Evolutionary conservation across 148 eudicot species (phyloP).

Genomic region (Silene uniflora): DNA sequence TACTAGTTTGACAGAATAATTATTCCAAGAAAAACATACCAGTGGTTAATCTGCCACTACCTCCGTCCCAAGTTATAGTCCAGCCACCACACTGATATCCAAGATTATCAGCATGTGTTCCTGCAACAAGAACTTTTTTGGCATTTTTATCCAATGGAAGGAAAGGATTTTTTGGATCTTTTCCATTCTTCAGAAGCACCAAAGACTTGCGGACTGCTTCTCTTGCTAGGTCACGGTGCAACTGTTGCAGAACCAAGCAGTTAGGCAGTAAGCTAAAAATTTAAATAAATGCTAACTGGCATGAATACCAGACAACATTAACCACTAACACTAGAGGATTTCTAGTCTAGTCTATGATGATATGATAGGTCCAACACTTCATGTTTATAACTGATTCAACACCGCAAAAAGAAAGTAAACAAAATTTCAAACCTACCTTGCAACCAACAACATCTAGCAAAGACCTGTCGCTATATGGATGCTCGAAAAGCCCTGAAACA

Average conservation of each 20-base stretch:
- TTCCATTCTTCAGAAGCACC: conserved; percentile 88
- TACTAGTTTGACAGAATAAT: background rate
- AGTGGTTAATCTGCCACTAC: conserved; percentile 79
- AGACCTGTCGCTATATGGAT: conserved; percentile 72
- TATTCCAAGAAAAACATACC: conserved; percentile 43
- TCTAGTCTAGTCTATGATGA: background rate
- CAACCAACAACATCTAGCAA: conserved; percentile 75
- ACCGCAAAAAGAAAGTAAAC: background rate
- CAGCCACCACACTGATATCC: conserved; percentile 99
- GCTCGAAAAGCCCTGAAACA: conserved; percentile 79
- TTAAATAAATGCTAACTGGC: background rate
- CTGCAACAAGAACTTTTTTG: conserved; percentile 76
- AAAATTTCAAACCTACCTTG: conserved; percentile 47
- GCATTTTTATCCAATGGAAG: conserved; percentile 70
- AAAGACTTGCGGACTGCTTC: conserved; percentile 93
- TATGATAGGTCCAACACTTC: background rate
- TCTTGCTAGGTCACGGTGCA: conserved; percentile 85
- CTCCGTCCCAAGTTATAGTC: conserved; percentile 76
- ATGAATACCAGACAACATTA: background rate
- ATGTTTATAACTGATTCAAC: background rate
- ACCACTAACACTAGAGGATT: background rate
- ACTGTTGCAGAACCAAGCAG: conserved; percentile 34
- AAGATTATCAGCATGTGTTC: conserved; percentile 93
- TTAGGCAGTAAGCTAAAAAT: conserved; percentile 12
- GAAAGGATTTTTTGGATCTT: conserved; percentile 55